Evolutionary conservation across 208 protist genomes (phyloP).

Genomic region (Wallacemonas sp.): DNA sequence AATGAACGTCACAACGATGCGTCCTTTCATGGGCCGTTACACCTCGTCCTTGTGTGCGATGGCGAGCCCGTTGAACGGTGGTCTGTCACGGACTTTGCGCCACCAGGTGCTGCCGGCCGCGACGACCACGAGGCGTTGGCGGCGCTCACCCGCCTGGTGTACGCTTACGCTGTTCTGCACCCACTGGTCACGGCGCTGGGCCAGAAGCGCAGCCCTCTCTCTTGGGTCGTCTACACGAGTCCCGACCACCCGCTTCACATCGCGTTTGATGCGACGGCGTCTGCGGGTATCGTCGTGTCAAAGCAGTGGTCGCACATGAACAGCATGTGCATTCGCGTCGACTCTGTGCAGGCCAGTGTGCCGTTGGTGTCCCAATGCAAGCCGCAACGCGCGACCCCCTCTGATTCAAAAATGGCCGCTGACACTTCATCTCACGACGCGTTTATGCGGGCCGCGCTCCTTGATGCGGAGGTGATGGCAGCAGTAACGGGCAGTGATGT

Average conservation of each 20-base stretch:
- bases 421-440: too few species aligned
- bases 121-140: too few species aligned
- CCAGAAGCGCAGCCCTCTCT: too few species aligned
- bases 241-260: background rate
- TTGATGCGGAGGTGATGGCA: too few species aligned
- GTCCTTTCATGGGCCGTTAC: conserved; percentile 33
- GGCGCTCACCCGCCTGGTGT: background rate
- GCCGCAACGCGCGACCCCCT: too few species aligned
- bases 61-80: conserved; percentile 40
- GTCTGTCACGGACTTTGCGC: conserved; percentile 37
- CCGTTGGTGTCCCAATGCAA: too few species aligned
- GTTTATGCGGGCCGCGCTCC: too few species aligned
- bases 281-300: background rate
- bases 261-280: background rate
- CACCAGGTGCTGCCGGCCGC: too few species aligned
- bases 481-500: too few species aligned
- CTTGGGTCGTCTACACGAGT: background rate
- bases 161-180: conserved; percentile 2
- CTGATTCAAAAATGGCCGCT: too few species aligned
- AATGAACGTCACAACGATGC: background rate
- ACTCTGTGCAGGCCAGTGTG: too few species aligned
- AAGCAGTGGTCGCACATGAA: conserved; percentile 5
- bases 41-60: conserved; percentile 41
- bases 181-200: too few species aligned
- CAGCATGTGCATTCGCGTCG: conserved; percentile 1